Conservation (phyloP, 2,329 filamentous ascomycete genomes). For the Westerdykella sp. region DNA sequence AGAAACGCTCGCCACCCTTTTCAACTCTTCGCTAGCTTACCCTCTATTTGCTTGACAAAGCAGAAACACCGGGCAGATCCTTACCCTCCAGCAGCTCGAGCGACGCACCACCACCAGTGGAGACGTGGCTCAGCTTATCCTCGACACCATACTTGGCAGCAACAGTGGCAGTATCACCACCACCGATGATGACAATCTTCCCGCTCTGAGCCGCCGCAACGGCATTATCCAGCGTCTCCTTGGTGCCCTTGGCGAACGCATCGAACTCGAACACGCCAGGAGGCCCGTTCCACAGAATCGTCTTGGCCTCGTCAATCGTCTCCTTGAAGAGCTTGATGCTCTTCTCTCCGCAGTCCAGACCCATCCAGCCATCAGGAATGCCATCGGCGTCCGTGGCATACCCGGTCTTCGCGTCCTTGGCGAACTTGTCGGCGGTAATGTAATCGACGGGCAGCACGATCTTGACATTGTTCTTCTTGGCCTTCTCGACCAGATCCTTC, state of each 20-base stretch:
- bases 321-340: conserved; percentile 81
- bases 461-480: conserved; percentile 93
- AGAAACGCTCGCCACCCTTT: neutral
- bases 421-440: conserved; percentile 93
- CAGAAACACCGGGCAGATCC: conserved; percentile 86
- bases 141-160: conserved; percentile 96
- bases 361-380: conserved; percentile 97
- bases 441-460: conserved; percentile 92
- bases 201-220: conserved; percentile 73
- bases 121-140: conserved; percentile 96
- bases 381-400: conserved; percentile 79
- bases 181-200: conserved; percentile 97
- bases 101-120: conserved; percentile 90
- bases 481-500: conserved; percentile 81
- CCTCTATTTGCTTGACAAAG: conserved; percentile 69
- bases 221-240: conserved; percentile 82
- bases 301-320: conserved; percentile 82
- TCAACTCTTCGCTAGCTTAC: neutral
- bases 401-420: conserved; percentile 72
- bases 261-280: conserved; percentile 97
- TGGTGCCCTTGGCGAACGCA: conserved; percentile 86
- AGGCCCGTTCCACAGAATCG: conserved; percentile 98
- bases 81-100: conserved; percentile 97
- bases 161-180: conserved; percentile 95
- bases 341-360: conserved; percentile 88